Evolutionary conservation across 192 early-diverging fungal species (phyloP).

Genomic region (Coemansia sp.): DNA sequence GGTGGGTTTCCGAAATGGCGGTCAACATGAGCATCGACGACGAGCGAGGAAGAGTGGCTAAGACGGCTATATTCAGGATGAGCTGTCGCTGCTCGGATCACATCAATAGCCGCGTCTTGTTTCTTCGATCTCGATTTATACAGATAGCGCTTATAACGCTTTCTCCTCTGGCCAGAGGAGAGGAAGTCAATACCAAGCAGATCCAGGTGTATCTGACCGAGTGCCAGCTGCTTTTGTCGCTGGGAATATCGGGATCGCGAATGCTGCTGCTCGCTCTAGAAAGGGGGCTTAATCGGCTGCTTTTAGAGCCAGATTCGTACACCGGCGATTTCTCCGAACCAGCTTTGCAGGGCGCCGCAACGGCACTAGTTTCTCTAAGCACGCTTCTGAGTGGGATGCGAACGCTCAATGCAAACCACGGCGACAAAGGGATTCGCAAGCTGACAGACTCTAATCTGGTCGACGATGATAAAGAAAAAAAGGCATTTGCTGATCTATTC

Average conservation of each 20-base stretch:
- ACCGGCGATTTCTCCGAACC: conserved; percentile 24
- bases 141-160: conserved; percentile 39
- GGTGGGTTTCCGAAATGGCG: conserved; percentile 41
- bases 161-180: conserved; percentile 25
- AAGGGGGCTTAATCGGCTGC: conserved; percentile 25
- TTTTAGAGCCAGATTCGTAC: conserved; percentile 21
- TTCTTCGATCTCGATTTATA: conserved; percentile 40
- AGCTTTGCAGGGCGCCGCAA: conserved; percentile 21
- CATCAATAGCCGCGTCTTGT: conserved; percentile 30
- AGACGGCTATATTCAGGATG: conserved; percentile 42
- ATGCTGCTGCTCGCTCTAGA: conserved; percentile 31
- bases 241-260: conserved; percentile 39
- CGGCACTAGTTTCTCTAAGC: conserved; percentile 21
- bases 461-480: neutral
- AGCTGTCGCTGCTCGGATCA: conserved; percentile 38
- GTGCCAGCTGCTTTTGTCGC: conserved; percentile 27
- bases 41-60: conserved; percentile 28
- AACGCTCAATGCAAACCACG: conserved; percentile 16
- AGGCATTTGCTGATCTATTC: neutral
- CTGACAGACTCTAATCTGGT: conserved; percentile 25
- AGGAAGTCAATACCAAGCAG: conserved; percentile 24
- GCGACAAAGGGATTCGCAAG: neutral
- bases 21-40: conserved; percentile 33
- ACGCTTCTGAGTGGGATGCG: conserved; percentile 30
- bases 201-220: conserved; percentile 44